Base-by-base conservation (phyloP, 805 yeast genomes). In the Metschnikowia corniflorae region DNA sequence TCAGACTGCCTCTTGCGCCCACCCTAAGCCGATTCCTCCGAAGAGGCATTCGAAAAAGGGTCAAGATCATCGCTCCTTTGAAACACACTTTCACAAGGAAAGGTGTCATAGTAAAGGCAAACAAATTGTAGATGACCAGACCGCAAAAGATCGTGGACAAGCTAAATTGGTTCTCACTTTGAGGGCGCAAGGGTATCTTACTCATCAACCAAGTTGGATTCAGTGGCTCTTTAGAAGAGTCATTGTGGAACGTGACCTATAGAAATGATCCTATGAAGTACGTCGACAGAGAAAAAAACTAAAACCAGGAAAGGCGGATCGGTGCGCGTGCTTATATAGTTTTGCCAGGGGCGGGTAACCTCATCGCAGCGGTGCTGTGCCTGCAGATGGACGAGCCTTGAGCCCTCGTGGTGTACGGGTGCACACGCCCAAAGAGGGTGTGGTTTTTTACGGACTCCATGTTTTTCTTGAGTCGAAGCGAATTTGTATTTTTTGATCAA, bases 1-100 rank as follows among this genome's bases (percentile, higher is more conserved):
- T 91, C 98, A 91, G 98, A 91, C 96, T 83, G 95, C 97, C 97
- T 78, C 88, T 83, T 79, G 80, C 77, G 76, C 96, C 97, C 97
- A 86, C 96, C 97, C 93, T 46, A 61, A 55, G 54, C 70, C 62
- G 58, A 75, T 82, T 81, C 89, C 78, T 75, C 89, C 89, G 85
- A 80, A 77, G 75, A 80, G 82, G 93, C 80, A 70, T 84, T 78
- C 72, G 66, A 55, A 64, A 72, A 68, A 70, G 94, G 97, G 95
- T 82, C 79, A 87, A 91, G 97, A 91, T 91, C 97, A 89, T 91
- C 96, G 97, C 96, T 87, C 95, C 96, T 83, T 80, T 47, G 42
- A 53, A 13, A 26, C 65, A 62, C 61, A 65, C n/a, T 61, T 53
- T 58, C 60, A 83, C 47, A 38, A 45, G 39, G 49, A 43, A 26